phyloP scores from a whole-genome alignment of 2,329 filamentous ascomycete species.

The Aspergillus versicolor region DNA sequence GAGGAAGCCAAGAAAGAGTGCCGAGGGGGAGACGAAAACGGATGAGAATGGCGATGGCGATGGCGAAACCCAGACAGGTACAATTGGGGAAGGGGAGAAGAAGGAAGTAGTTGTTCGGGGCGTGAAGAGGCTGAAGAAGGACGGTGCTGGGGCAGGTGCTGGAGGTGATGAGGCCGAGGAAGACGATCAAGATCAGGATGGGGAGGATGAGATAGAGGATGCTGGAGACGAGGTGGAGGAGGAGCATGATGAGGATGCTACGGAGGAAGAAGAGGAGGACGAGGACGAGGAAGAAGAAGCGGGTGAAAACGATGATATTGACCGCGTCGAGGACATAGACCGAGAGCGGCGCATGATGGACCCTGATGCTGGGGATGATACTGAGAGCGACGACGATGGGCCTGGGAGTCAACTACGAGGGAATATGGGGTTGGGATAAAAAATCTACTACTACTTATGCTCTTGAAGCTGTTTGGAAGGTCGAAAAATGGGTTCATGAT shows the following conservation, averaged over 20 bases:
- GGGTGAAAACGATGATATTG: conserved; percentile 34
- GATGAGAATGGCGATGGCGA: conserved; percentile 1
- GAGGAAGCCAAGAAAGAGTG: conserved; percentile 46
- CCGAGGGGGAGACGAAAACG: conserved; percentile 20
- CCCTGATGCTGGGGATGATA: conserved; percentile 33
- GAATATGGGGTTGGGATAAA: conserved; percentile 28
- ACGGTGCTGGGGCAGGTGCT: conserved; percentile 19
- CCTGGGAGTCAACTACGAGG: conserved; percentile 32
- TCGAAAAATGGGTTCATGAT: conserved; percentile 2
- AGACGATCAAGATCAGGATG: conserved; percentile 20
- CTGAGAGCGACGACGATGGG: conserved; percentile 32
- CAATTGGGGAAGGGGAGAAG: conserved; percentile 21
- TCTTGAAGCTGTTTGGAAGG: not conserved
- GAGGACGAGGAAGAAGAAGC: conserved; percentile 26
- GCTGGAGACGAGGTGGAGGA: conserved; percentile 24
- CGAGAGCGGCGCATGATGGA: conserved; percentile 25
- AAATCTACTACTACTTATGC: not conserved
- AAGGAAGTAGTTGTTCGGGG: conserved; percentile 24
- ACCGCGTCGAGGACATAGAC: conserved; percentile 40
- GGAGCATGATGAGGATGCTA: conserved; percentile 25
- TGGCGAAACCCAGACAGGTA: conserved; percentile 15
- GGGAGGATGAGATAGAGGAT: conserved; percentile 23
- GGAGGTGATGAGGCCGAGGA: conserved; percentile 24
- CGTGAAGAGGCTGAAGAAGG: conserved; percentile 23
- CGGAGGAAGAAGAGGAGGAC: conserved; percentile 26